Percentiles rank a stretch among this genome's conserved stretches.
phyloP scores from a whole-genome alignment of 345 rosid species.

The Eutrema yunnanense region DNA sequence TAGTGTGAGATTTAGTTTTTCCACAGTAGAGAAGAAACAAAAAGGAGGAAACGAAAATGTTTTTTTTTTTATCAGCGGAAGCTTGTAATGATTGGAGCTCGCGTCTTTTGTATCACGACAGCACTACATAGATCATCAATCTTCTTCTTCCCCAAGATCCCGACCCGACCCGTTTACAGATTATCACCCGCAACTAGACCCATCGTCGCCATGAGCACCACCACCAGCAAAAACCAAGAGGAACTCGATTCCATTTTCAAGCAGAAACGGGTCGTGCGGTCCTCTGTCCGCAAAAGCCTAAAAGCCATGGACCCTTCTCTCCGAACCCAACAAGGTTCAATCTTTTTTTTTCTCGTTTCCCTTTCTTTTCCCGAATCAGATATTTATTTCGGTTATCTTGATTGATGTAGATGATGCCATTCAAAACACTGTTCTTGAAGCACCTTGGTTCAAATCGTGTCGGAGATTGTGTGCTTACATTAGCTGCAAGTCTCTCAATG shows the following conservation, averaged over 20 bases:
- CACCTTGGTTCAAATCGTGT: constrained; percentile 84
- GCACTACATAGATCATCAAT: not conserved
- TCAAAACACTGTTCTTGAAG: constrained; percentile 59
- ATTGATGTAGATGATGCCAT: constrained; percentile 52
- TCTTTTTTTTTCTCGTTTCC: not conserved
- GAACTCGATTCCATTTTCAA: constrained; percentile 52
- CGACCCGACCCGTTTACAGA: constrained; percentile 26
- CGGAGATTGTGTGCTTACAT: constrained; percentile 77
- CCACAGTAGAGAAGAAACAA: no score
- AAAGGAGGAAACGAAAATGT: no score
- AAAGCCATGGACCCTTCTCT: constrained; percentile 73
- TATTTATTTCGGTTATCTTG: not conserved
- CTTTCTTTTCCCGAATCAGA: not conserved
- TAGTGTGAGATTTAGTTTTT: no score
- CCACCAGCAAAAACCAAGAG: constrained; percentile 23
- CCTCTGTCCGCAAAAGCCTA: constrained; percentile 65
- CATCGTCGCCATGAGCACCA: constrained; percentile 25
- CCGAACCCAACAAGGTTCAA: constrained; percentile 60
- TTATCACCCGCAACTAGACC: not conserved
- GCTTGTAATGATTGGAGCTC: constrained; percentile 26
- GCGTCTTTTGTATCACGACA: constrained; percentile 21
- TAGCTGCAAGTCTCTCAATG: constrained; percentile 72
- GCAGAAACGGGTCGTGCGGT: constrained; percentile 60
- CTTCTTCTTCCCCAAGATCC: constrained; percentile 19
- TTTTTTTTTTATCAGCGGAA: not conserved